Evolutionary conservation across 805 yeast genomes (phyloP).

Genomic region (Alloascoidea africana): DNA sequence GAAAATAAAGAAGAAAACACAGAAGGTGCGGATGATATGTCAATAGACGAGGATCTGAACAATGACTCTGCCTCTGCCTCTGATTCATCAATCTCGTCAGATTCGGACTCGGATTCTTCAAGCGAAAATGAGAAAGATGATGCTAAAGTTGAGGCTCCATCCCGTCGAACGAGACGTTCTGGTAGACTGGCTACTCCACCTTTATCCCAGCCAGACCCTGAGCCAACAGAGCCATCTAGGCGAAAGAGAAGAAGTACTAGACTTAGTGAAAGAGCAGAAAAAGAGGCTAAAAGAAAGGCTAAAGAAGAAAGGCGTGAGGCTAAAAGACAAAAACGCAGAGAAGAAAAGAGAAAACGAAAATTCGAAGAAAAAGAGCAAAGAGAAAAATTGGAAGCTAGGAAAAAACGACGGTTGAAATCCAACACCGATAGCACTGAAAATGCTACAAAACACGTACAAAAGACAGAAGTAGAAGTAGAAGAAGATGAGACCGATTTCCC

Average conservation of each 20-base stretch:
- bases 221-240: conserved; percentile 6
- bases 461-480: background rate
- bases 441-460: background rate
- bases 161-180: conserved; percentile 6
- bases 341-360: conserved; percentile 15
- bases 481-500: conserved; percentile 12
- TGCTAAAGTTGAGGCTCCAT: conserved; percentile 4
- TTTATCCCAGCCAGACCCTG: background rate
- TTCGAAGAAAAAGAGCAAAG: conserved; percentile 17
- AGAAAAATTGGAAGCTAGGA: background rate
- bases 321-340: conserved; percentile 12
- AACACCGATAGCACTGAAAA: background rate
- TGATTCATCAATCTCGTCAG: conserved; percentile 1
- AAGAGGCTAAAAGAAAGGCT: conserved; percentile 5
- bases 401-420: conserved; percentile 13
- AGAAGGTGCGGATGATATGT: conserved; percentile 3
- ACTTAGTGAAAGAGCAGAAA: conserved; percentile 1
- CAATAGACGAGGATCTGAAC: conserved; percentile 2
- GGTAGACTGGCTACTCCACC: conserved; percentile 4
- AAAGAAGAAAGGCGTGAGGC: conserved; percentile 3
- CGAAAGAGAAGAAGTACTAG: background rate
- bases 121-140: conserved; percentile 6
- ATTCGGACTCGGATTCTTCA: background rate
- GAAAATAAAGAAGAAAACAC: conserved; percentile 3
- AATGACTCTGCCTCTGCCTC: background rate